Conservation (phyloP, 2,329 filamentous ascomycete genomes). For the Colletotrichum filicis region DNA sequence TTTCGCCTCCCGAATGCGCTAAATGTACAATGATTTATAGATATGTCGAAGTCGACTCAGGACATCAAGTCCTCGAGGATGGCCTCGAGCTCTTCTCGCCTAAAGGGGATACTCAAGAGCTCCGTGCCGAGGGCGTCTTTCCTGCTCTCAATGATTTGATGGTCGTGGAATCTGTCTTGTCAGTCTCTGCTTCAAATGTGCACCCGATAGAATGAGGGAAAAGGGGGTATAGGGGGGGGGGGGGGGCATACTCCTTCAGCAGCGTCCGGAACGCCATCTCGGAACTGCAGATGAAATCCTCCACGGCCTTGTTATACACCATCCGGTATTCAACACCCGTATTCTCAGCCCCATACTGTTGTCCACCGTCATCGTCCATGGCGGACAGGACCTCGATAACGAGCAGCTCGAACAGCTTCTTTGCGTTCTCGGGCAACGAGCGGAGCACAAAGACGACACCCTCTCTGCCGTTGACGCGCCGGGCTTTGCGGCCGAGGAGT, state of each 20-base stretch:
- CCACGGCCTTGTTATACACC: slow-evolving; percentile 93
- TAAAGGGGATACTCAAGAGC: slow-evolving; percentile 84
- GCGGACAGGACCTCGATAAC: slow-evolving; percentile 84
- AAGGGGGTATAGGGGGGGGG: neutral
- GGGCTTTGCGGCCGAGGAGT: slow-evolving; percentile 82
- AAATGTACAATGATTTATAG: neutral
- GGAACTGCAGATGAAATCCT: slow-evolving; percentile 96
- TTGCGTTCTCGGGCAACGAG: slow-evolving; percentile 91
- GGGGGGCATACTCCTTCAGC: slow-evolving; percentile 81
- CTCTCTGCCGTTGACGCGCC: slow-evolving; percentile 86
- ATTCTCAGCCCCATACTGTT: slow-evolving; percentile 56
- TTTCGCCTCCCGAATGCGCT: neutral
- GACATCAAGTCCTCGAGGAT: slow-evolving; percentile 80
- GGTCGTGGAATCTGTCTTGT: slow-evolving; percentile 83
- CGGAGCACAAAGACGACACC: slow-evolving; percentile 92
- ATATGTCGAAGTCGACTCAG: neutral
- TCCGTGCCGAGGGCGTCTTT: slow-evolving; percentile 90
- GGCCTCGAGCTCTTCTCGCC: slow-evolving; percentile 87
- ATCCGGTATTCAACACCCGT: slow-evolving; percentile 89
- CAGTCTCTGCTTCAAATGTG: neutral
- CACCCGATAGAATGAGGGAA: neutral
- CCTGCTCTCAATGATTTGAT: slow-evolving; percentile 93
- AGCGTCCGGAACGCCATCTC: slow-evolving; percentile 96
- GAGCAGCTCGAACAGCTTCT: slow-evolving; percentile 85
- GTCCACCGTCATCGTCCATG: slow-evolving; percentile 69